Percentiles rank a stretch among this genome's conserved stretches.
Conservation (phyloP, 768 basidiomycete species). For the Amanita subjunquillea region DNA sequence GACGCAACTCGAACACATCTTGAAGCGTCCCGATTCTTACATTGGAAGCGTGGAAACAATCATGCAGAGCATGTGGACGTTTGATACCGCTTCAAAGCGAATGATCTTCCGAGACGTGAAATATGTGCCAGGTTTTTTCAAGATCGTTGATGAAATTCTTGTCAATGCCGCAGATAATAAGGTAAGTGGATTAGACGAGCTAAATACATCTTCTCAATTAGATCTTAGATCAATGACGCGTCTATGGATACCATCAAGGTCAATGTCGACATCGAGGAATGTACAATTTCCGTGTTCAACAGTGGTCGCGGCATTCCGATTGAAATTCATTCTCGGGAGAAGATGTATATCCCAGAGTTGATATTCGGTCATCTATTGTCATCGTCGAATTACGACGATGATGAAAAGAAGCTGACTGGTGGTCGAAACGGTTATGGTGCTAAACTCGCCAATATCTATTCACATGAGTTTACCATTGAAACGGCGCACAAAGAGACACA, state of each 20-base stretch:
- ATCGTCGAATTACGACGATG: slow-evolving; percentile 95
- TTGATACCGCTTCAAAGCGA: slow-evolving; percentile 71
- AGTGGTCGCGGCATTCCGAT: slow-evolving; percentile 95
- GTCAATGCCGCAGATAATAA: slow-evolving; percentile 99
- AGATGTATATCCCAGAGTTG: slow-evolving; percentile 92
- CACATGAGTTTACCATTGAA: slow-evolving; percentile 89
- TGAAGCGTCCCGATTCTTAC: slow-evolving; percentile 89
- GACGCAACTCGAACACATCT: slow-evolving; percentile 88
- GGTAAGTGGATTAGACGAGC: slow-evolving; percentile 33
- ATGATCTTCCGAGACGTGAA: slow-evolving; percentile 79
- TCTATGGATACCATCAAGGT: slow-evolving; percentile 90
- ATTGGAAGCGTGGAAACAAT: slow-evolving; percentile 92
- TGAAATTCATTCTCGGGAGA: slow-evolving; percentile 88
- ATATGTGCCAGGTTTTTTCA: slow-evolving; percentile 97
- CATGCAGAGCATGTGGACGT: slow-evolving; percentile 89
- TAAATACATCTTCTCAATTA: background rate
- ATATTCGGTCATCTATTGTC: slow-evolving; percentile 95
- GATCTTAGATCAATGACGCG: slow-evolving; percentile 73
- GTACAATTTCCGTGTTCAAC: slow-evolving; percentile 88
- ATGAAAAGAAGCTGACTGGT: slow-evolving; percentile 97
- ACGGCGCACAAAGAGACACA: slow-evolving; percentile 81
- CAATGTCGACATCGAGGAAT: slow-evolving; percentile 73
- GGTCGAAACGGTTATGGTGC: slow-evolving; percentile 98
- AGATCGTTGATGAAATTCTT: slow-evolving; percentile 98
- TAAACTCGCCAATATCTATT: slow-evolving; percentile 97